Evolutionary conservation across 495 filamentous ascomycete genomes (phyloP).

Genomic region (Trichoderma parareesei): DNA sequence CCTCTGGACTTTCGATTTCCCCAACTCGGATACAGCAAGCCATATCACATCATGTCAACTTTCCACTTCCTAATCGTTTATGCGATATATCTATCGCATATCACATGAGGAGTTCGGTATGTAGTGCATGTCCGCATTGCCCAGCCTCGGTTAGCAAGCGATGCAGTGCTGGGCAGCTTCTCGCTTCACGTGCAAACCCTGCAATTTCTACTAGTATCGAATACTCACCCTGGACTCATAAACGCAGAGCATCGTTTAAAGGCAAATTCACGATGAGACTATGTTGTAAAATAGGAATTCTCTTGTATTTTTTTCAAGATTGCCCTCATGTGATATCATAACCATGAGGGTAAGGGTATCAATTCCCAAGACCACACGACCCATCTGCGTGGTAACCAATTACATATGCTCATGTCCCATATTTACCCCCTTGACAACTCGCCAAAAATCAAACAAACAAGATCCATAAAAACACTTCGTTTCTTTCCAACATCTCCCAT

Average conservation of each 20-base stretch:
- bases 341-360: constrained; percentile 6
- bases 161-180: background rate
- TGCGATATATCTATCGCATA: background rate
- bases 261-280: background rate
- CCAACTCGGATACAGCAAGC: too few relatives aligned
- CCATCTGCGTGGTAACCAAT: background rate
- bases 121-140: background rate
- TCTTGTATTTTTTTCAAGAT: background rate
- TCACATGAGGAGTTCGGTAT: background rate
- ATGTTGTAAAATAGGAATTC: background rate
- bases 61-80: too few relatives aligned
- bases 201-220: background rate
- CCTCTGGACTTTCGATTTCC: too few relatives aligned
- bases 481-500: background rate
- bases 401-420: background rate
- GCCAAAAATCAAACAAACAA: background rate
- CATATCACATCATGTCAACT: too few relatives aligned
- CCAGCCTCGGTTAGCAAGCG: background rate
- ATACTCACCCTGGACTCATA: too few relatives aligned
- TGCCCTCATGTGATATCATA: background rate
- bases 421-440: background rate
- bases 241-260: too few relatives aligned
- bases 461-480: background rate
- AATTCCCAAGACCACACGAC: background rate
- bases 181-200: background rate